Conservation (phyloP, 2,329 filamentous ascomycete genomes). For the Pestalotiopsis fici region DNA sequence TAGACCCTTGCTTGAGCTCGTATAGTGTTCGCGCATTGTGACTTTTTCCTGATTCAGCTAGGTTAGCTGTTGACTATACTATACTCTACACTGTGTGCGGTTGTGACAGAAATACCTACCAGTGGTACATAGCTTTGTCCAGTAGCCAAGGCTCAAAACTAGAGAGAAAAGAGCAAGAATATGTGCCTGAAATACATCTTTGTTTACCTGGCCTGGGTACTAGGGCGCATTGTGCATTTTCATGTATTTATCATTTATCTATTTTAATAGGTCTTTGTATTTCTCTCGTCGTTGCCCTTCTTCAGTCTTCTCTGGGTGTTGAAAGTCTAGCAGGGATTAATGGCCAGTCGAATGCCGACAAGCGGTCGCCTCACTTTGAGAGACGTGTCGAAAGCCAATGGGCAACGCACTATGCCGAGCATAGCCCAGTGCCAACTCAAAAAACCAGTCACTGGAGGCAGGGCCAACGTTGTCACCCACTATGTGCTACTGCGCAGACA, state of each 20-base stretch:
- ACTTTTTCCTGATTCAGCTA: neutral
- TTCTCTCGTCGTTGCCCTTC: neutral
- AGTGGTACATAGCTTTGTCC: too few relatives aligned
- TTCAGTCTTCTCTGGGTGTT: neutral
- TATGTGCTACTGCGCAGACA: constrained; percentile 20
- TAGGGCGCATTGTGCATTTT: too few relatives aligned
- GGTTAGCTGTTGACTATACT: neutral
- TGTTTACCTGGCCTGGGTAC: too few relatives aligned
- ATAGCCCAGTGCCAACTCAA: constrained; percentile 13
- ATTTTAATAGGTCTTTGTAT: neutral
- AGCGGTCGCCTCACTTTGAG: constrained; percentile 30
- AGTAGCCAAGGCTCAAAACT: neutral
- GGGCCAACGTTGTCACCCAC: constrained; percentile 22
- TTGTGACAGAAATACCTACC: neutral
- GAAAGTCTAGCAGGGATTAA: constrained; percentile 11
- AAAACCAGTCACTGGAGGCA: constrained; percentile 17
- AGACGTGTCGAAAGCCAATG: constrained; percentile 28
- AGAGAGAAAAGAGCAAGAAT: neutral
- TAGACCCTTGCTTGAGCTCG: neutral
- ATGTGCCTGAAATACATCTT: neutral
- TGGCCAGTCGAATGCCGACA: constrained; percentile 26
- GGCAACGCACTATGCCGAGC: constrained; percentile 9
- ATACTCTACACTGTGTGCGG: neutral
- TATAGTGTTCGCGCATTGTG: neutral
- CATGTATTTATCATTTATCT: neutral